Evolutionary conservation across 176 grass and related monocot genomes (phyloP).

Genomic region (Tillandsia fasciculata): DNA sequence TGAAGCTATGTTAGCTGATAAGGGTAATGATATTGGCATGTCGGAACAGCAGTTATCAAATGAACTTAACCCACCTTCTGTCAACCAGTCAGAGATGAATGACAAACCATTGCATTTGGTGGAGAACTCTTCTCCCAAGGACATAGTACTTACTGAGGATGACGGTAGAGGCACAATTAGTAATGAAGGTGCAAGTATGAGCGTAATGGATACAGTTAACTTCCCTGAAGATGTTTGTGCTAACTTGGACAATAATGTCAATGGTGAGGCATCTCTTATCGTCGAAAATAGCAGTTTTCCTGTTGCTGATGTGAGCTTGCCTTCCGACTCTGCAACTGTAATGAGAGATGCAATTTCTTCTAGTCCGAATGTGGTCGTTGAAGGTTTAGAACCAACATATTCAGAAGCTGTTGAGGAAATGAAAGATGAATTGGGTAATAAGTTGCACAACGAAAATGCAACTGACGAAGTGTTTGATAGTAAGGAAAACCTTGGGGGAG

Average conservation of each 20-base stretch:
- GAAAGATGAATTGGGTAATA: conserved; percentile 25
- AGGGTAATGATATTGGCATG: conserved; percentile 13
- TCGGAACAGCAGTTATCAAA: conserved; percentile 15
- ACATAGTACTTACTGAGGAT: conserved; percentile 1
- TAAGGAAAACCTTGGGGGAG: conserved; percentile 32
- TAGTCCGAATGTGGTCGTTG: conserved; percentile 18
- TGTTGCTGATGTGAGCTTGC: conserved; percentile 8
- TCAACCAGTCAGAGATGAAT: conserved; percentile 6
- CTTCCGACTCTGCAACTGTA: conserved; percentile 12
- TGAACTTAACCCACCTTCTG: conserved; percentile 7
- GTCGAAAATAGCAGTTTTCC: conserved; percentile 20
- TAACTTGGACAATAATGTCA: conserved; percentile 32
- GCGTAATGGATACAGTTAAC: conserved; percentile 16
- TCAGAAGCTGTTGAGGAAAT: conserved; percentile 7
- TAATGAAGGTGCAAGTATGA: conserved; percentile 10
- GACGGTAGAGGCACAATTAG: conserved; percentile 17
- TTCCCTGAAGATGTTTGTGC: conserved; percentile 25
- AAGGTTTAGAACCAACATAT: conserved; percentile 22
- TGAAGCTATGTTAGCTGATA: conserved; percentile 2
- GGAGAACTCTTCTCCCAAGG: background rate
- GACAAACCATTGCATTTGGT: background rate
- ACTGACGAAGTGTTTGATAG: conserved; percentile 24
- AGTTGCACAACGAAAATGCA: conserved; percentile 4
- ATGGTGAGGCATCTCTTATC: conserved; percentile 15
- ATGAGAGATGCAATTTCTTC: conserved; percentile 10